These are phyloP conservation scores for Xylaria intraflava DNA, from an alignment of 495 filamentous ascomycete genomes.

Conservation along the genomic window DNA sequence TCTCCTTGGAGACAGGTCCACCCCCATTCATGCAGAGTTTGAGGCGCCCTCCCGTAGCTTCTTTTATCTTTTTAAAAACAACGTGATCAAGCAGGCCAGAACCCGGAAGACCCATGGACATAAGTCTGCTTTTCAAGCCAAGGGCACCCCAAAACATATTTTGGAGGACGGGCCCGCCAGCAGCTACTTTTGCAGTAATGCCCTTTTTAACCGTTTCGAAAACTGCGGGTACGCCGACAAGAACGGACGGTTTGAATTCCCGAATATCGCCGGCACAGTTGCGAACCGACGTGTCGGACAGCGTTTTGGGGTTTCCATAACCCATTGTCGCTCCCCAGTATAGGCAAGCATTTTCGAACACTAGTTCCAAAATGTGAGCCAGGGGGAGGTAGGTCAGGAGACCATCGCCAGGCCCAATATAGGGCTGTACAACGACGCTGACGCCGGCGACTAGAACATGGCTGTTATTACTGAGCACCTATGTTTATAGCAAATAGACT, in stretches of 20 bases:
- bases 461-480: constrained; percentile 9
- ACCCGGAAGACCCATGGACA: constrained; percentile 71
- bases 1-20: constrained; percentile 80
- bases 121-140: constrained; percentile 72
- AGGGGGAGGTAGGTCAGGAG: constrained; percentile 89
- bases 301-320: constrained; percentile 88
- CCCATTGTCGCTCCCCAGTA: constrained; percentile 97
- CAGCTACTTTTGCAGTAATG: constrained; percentile 78
- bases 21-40: constrained; percentile 82
- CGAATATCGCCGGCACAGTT: constrained; percentile 95
- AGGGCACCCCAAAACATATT: constrained; percentile 92
- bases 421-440: constrained; percentile 73
- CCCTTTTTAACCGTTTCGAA: constrained; percentile 99
- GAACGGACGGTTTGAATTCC: constrained; percentile 83
- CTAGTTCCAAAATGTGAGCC: constrained; percentile 94
- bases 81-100: constrained; percentile 62
- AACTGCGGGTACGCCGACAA: constrained; percentile 93
- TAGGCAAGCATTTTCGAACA: constrained; percentile 88
- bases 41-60: constrained; percentile 76
- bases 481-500: constrained; percentile 24
- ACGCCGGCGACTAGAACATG: constrained; percentile 68
- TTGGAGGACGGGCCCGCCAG: constrained; percentile 62
- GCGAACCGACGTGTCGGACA: constrained; percentile 82
- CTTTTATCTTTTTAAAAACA: constrained; percentile 88
- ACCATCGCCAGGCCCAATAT: constrained; percentile 78